Evolutionary conservation across 768 basidiomycete species (phyloP).

Genomic region (Tricholoma terreum): DNA sequence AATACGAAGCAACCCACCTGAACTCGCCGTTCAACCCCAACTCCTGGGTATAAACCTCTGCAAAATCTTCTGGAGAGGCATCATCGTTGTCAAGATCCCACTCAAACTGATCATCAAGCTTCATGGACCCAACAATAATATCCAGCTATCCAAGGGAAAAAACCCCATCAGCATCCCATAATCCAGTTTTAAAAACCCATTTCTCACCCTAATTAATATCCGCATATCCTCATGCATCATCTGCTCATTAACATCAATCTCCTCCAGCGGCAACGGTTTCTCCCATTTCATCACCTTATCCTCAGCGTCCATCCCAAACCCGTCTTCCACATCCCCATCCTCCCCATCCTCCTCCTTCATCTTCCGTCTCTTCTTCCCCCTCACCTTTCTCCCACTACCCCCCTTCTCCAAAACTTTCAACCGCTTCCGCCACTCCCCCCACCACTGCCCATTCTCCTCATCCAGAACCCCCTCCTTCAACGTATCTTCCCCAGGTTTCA

Average conservation of each 20-base stretch:
- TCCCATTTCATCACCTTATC: slow-evolving; percentile 22
- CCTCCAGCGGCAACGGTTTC: slow-evolving; percentile 52
- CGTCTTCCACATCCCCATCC: slow-evolving; percentile 34
- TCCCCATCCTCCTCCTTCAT: slow-evolving; percentile 24
- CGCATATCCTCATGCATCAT: slow-evolving; percentile 81
- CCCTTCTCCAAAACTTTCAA: background rate
- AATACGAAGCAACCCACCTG: slow-evolving; percentile 50
- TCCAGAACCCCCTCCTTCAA: slow-evolving; percentile 9
- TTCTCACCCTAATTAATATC: slow-evolving; percentile 80
- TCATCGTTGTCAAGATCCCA: slow-evolving; percentile 87
- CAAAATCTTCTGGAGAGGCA: slow-evolving; percentile 90
- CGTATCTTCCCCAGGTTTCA: slow-evolving; percentile 22
- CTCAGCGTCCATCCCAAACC: slow-evolving; percentile 24
- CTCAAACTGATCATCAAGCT: slow-evolving; percentile 95
- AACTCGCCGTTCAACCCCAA: slow-evolving; percentile 92
- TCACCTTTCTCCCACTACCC: slow-evolving; percentile 15
- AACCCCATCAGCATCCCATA: too few species aligned
- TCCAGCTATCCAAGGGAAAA: slow-evolving; percentile 87
- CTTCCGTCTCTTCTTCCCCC: slow-evolving; percentile 42
- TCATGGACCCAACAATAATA: slow-evolving; percentile 89
- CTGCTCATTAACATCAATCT: slow-evolving; percentile 64
- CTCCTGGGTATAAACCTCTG: slow-evolving; percentile 81
- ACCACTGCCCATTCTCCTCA: slow-evolving; percentile 24
- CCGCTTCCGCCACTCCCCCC: slow-evolving; percentile 18
- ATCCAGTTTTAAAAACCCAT: slow-evolving; percentile 6